A percentile compares a stretch with the other conserved stretches of the same genome.
Evolutionary conservation across 2,329 filamentous ascomycete species (phyloP).

Genomic region (Paecilomyces sp.): DNA sequence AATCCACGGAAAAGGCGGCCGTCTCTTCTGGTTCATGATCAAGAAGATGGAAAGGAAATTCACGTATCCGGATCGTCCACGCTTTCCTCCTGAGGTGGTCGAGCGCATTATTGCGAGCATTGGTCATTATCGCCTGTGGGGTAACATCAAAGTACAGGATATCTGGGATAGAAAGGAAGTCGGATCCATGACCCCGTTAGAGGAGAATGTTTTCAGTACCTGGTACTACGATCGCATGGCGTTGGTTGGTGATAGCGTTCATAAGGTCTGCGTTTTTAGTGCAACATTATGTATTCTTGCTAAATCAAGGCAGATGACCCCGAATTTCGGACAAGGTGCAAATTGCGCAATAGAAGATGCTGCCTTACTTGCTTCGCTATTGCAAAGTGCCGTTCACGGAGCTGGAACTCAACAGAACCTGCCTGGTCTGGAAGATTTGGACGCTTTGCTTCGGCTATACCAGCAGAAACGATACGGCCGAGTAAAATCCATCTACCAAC

Average conservation of each 20-base stretch:
- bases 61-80: slow-evolving; percentile 13
- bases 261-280: slow-evolving; percentile 13
- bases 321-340: slow-evolving; percentile 32
- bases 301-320: slow-evolving; percentile 19
- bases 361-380: slow-evolving; percentile 25
- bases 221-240: slow-evolving; percentile 18
- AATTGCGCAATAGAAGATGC: slow-evolving; percentile 37
- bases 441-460: slow-evolving; percentile 5
- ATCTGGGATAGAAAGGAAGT: slow-evolving; percentile 14
- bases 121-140: slow-evolving; percentile 8
- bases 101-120: slow-evolving; percentile 4
- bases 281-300: neutral
- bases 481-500: slow-evolving; percentile 8
- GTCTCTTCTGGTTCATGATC: slow-evolving; percentile 21
- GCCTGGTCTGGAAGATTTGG: slow-evolving; percentile 3
- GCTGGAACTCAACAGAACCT: neutral
- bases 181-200: slow-evolving; percentile 14
- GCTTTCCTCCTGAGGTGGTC: slow-evolving; percentile 15
- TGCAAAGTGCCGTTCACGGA: slow-evolving; percentile 10
- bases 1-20: slow-evolving; percentile 13
- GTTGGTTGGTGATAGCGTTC: slow-evolving; percentile 19
- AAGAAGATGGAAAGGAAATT: slow-evolving; percentile 16
- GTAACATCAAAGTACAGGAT: slow-evolving; percentile 12
- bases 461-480: slow-evolving; percentile 8
- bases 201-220: slow-evolving; percentile 16